Base-by-base conservation (phyloP, 768 basidiomycete genomes). In the Phlebiopsis gigantea region DNA sequence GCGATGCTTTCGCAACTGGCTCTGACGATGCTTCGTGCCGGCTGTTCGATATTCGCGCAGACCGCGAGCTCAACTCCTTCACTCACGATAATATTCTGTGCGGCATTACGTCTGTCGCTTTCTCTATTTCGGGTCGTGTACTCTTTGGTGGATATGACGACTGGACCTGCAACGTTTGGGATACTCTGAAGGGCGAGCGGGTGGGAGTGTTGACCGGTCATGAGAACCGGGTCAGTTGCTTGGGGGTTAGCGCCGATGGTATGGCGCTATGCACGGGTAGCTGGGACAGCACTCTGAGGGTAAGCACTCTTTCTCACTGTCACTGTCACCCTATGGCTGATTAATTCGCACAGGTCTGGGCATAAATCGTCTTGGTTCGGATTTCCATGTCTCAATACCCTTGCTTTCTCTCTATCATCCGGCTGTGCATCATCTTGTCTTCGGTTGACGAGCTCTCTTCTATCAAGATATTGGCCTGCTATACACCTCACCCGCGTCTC, bases 111-210 rank as follows among this genome's bases (percentile, higher is more conserved):
- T 98, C 95, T 4, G 97, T 99, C 63, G 96, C 94, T 14, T 99
- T 99, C 78, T 98, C 96, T 4, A 91, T 93, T 63, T 98, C 95
- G 25, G 96, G 96, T 34, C 90, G 96, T 58, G 92, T 99, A 65
- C 79, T 99, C 39, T 99, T 99, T 63, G 96, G 97, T 62, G 96
- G 96, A 42, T 99, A 99, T 70, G 96, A 99, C 72, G 96, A 99
- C 69, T 98, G 97, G 91, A 98, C 97, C 63, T 95, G 93, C 78
- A 99, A 99, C 69, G 96, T 98, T 51, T 99, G 96, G 96, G 96
- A 99, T 70, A 98, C 95, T 26, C 79, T 99, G 67, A 97, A 96
- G 73, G 97, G 97, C 55, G 96, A 98, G 72, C 90, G 96, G 55
- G 94, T 99, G 41, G 96, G 96, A 56, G 97, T 99, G 52, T 74